A percentile compares a stretch with the other conserved stretches of the same genome.
These are phyloP conservation scores for Exophiala xenobiotica DNA, from an alignment of 2,329 filamentous ascomycete species.

Conservation along the genomic window DNA sequence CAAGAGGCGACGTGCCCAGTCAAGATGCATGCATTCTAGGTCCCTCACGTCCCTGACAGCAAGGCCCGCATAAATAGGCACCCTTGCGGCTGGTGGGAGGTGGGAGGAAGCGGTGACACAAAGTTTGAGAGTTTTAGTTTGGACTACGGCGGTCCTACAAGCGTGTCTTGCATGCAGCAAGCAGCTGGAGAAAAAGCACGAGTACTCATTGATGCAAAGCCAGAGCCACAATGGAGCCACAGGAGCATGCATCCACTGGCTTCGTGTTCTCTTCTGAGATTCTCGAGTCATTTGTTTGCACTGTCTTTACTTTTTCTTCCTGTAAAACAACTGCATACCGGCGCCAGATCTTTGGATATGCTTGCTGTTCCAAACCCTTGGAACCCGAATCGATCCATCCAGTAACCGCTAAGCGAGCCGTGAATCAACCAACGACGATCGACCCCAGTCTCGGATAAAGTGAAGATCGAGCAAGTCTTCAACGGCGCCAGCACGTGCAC, in stretches of 20 bases:
- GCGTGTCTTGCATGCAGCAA: background rate
- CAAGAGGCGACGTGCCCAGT: no score
- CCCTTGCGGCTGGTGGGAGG: background rate
- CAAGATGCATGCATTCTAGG: no score
- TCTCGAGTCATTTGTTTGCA: background rate
- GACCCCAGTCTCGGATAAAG: background rate
- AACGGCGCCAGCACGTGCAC: background rate
- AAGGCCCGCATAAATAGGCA: background rate
- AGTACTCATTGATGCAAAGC: background rate
- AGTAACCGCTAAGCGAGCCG: background rate
- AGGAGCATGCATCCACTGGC: background rate
- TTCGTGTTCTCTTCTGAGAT: background rate
- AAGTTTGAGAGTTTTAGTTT: background rate
- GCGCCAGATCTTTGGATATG: no score
- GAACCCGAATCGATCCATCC: background rate
- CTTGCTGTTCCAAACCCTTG: background rate
- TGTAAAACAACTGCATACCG: background rate
- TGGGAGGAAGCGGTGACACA: background rate
- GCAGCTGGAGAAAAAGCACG: background rate
- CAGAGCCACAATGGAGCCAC: background rate
- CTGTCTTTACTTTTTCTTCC: background rate
- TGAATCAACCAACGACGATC: background rate
- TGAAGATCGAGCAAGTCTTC: background rate
- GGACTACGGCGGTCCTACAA: background rate
- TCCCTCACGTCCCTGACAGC: no score